Percentiles rank a stretch among this genome's conserved stretches.
These are phyloP conservation scores for Neonectria hederae DNA, from an alignment of 2,329 filamentous ascomycete genomes.

Conservation along the genomic window DNA sequence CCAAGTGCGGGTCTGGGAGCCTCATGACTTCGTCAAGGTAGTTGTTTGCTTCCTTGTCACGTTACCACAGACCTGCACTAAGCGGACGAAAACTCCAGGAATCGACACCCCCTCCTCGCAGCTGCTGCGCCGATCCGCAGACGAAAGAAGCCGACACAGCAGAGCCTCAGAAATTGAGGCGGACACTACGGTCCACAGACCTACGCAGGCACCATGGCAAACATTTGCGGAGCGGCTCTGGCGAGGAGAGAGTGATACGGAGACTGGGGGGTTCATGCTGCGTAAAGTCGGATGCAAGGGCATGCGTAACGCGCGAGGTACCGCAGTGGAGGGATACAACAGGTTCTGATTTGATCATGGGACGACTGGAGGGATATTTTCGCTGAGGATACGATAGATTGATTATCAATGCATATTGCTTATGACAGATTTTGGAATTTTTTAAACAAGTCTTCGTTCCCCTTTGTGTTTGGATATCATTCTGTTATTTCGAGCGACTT, in stretches of 20 bases:
- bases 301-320: background rate
- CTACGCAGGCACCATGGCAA: background rate
- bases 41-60: background rate
- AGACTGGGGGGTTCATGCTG: background rate
- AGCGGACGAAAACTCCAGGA: background rate
- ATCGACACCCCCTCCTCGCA: background rate
- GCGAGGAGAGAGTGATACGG: background rate
- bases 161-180: background rate
- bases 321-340: background rate
- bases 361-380: background rate
- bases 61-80: background rate
- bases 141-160: background rate
- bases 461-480: no score
- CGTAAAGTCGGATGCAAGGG: background rate
- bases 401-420: background rate
- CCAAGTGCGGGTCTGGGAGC: background rate
- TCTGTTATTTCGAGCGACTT: no score
- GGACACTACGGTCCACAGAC: background rate
- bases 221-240: background rate
- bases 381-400: background rate
- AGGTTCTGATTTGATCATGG: background rate
- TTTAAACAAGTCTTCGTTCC: no score
- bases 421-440: background rate
- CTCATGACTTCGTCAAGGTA: background rate
- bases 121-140: background rate